Base-by-base conservation (phyloP, 2,329 filamentous ascomycete genomes). In the Aspergillus sp. region DNA sequence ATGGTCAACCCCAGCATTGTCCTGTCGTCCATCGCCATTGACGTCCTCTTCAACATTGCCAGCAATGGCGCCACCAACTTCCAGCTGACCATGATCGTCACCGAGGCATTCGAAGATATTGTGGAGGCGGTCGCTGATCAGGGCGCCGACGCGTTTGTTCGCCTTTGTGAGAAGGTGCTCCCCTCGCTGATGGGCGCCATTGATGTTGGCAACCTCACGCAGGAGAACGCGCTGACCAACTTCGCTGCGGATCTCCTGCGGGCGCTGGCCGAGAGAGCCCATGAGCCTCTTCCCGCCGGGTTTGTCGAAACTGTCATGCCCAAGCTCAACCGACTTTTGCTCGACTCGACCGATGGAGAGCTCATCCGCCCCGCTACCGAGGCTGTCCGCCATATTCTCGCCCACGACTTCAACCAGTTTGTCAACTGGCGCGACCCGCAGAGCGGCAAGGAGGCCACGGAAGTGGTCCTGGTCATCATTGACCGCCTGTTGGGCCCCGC, bases 51-150 rank as follows among this genome's bases (percentile, higher is more conserved):
- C 74, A 83, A 88, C 49, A 84, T 97, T 54, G 93, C 91, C 19
- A 94, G 90, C 69, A 86, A 92, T 65, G 91, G 91, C 24, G 89
- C 93, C 0, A 84, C 82, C 55, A 97, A 95, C 73, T 95, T 95
- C 76, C 92, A 96, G 69, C 83, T 96, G 44, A 90, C 87, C 0
- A 87, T 92, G 76, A 78, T 96, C 47, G 88, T 97, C 20, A 88
- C 84, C 33, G 94, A 99, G 72, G 86, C 90, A 0, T 95, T 99
- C 65, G 93, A 97, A 69, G 90, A 94, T 41, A 86, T 96, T 51
- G 88, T 92, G 5, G 78, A 81, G 47, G 80, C 78, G 1, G 82
- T 95, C 53, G 77, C 87, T 2, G 83, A 85, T 13, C 74, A 76
- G 55, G 84, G 84, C 19, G 75, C 80, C 6, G 83, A 88, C 8